Base-by-base conservation (phyloP, 331 rosid genomes). In the Dryas integrifolia region DNA sequence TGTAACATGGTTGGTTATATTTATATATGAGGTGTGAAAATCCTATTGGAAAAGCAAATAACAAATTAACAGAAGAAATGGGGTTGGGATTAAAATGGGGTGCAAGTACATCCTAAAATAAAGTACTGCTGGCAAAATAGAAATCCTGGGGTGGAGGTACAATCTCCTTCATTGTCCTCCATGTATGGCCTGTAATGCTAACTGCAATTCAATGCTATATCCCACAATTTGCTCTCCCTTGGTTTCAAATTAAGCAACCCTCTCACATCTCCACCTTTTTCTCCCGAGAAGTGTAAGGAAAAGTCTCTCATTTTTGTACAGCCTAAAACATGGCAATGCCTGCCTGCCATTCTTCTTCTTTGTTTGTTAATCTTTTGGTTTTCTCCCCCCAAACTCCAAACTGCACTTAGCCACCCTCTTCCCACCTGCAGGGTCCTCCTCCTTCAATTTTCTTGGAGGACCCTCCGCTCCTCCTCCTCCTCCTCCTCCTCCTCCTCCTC, bases 391-490 rank as follows among this genome's bases (percentile, higher is more conserved):
- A 26, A 41, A 30, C 55, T 63, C 77, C 70, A 61, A 59, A 77
- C 67, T 26, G 48, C 58, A 15, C 46, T 47, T 58, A 73, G 63
- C 82, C 52, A n/a, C 67, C 77, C 41, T 69, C n/a, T 72, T 70
- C 79, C 82, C 73, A 55, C 73, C 52, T 47, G 74, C 79, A 83
- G 95, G 98, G 92, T 86, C 98, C 97, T 72, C 75, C 75, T 71
- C 63, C 94, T 92, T 89, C 95, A 78, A 81, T 75, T 65, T 53
- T 70, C 64, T 80, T 80, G 92, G 81, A 84, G 97, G 97, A 83
- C 87, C 96, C 76, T 14, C 76, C 63, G 72, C 26, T 15, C 69
- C 62, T 9, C 63, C 41, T 67, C 45, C 43, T 38, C 21, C 45
- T 8, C 78, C 72, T 61, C 78, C 15, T 11, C 60, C 57, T 9